Base-by-base conservation (phyloP, 176 grass and related monocot genomes). In the Bromus sterilis region DNA sequence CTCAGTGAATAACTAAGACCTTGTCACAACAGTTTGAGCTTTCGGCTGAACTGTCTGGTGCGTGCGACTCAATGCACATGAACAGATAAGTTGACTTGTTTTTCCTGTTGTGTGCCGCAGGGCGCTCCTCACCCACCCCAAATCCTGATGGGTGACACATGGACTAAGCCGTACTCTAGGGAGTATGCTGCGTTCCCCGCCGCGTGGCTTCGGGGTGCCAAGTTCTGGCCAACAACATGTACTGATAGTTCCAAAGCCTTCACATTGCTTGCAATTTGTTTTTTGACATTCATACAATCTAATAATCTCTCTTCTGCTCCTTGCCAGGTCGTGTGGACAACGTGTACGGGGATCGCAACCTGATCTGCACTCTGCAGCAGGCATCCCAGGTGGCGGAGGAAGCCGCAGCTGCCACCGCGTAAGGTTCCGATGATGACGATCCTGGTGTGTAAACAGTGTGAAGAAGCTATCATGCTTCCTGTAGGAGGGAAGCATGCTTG, bases 191-290 rank as follows among this genome's bases (percentile, higher is more conserved):
- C 97, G 1, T 99, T 90, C 91, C 97, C 97, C 37, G 93, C 93
- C 13, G 78, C 91, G 14, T 99, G 97, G 97, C 91, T 99, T 24
- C 93, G 93, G 33, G 97, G 89, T 13, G 86, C 89, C 80, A 99
- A 99, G 73, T 99, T 99, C 89, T 99, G 97, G 97, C 97, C 97
- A 77, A 87, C 93, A 66, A 93, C 97, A 56, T 83, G 97, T 99
- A 93, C 34, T 68, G 33, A 42, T 44, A 7, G n/a, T 37, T 41
- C 76, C 33, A 6, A 81, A 49, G 40, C 41, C 20, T 37, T 55
- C 21, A 36, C 20, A 15, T 44, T 29, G 23, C 66, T 61, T 42
- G 48, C 16, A 32, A 58, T 2, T 23, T 41, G 4, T 30, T 16
- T 4, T 34, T 77, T 43, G 16, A 74, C 58, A 35, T 26, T 35